Evolutionary conservation across 1,284 basidiomycete species (phyloP), one percentile per base, ranked within the genome.

Genomic region (Exobasidium cylindrosporum): DNA sequence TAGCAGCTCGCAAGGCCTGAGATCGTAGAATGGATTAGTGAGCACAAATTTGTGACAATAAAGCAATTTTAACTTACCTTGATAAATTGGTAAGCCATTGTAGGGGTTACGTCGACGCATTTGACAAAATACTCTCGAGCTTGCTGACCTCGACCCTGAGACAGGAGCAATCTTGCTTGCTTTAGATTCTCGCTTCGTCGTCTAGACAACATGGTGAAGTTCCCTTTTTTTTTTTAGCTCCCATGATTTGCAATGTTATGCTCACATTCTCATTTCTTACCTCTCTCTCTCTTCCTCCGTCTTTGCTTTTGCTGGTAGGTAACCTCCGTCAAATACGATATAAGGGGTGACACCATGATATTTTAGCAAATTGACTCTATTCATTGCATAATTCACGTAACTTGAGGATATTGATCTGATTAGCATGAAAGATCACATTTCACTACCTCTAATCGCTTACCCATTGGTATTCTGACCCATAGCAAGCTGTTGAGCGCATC

Each of bases 41-140:
- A 21, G 40, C 21, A 60, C 21, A 32, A 58, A 29, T n/a, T 26
- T 57, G n/a, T 47, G 5, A 17, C 24, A 56, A 1, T 32, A 26
- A 30, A 26, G n/a, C 2, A 30, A 1, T 31, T 4, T 58, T 6
- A 31, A 70, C 83, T 56, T 71, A 87, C 92, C 85, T 98, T 97
- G 83, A 98, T 97, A 66, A 97, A 83, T 81, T 98, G 95, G 78
- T 86, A 94, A 4, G 96, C 96, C 91, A 97, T 95, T 79, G 93
- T 88, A 1, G 96, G 95, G 2, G 92, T 97, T 54, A 99, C 90
- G 70, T 99, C 96, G 57, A 97, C 83, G 71, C 90, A 92, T 81
- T 96, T 96, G 65, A 89, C 86, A 79, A 91, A 98, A 75, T 83
- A 86, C 24, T 97, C 93, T 24, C 92, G 84, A 11, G 96, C 96